Evolutionary conservation across 352 stramenopile genomes (phyloP), one percentile per base, ranked within the genome.

Genomic region (Ochromonadaceae sp.): DNA sequence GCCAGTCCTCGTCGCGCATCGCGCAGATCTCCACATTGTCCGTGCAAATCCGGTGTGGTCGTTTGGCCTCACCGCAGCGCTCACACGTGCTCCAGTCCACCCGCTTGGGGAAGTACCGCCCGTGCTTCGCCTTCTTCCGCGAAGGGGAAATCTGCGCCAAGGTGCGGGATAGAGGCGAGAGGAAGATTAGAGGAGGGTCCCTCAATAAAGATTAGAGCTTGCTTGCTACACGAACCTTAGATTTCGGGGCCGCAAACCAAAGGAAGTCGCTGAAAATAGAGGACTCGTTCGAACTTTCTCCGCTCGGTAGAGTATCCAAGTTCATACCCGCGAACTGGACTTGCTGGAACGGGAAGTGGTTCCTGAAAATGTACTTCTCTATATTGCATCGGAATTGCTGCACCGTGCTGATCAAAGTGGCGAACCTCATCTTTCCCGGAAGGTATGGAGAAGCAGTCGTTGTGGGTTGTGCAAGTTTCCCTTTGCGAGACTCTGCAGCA

Each of bases 61-160:
- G 32, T 30, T 63, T 63, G 5, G 55, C 39, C 55, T 63, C 55
- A 31, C 55, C 55, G 30, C 55, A 63, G n/a, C 22, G 31, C 22
- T 49, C 9, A 36, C 55, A 63, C 5, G 2, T 7, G 10, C 10
- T 4, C 55, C 55, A 63, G 25, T 7, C 38, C 30, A 50, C 30
- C 41, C 5, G 5, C 10, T 63, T 32, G 28, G 55, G 55, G 38
- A 50, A 50, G 41, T 63, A 63, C 28, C 36, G 36, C 2, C 36
- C 15, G 26, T 63, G 55, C 14, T 52, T 52, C 17, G 4, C 3
- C 28, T 30, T 47, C 55, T 63, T 63, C 40, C 55, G 48, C 4
- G 34, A 22, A 34, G 34, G 55, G 40, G 55, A 50, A 22, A 63
- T 30, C 55, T 63, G 43, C 14, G n/a, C 25, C n/a, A 59, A 59